Conservation (phyloP, 169 alveolate species). For the Besnoitia besnoiti region DNA sequence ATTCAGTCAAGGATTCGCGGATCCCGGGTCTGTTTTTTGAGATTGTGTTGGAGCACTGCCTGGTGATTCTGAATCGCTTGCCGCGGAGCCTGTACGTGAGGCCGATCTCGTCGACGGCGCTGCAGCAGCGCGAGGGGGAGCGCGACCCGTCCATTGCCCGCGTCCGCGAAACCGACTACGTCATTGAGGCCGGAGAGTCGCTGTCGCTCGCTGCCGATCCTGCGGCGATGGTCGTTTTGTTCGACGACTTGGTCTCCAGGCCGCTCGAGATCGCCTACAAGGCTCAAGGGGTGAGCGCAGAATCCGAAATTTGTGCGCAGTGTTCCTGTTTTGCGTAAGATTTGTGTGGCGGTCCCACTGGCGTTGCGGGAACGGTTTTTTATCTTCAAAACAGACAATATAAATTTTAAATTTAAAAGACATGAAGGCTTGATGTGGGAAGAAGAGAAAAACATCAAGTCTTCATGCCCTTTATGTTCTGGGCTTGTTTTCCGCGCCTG, state of each 20-base stretch:
- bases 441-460: background rate
- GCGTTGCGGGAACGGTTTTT: no score
- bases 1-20: background rate
- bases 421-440: background rate
- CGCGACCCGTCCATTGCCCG: background rate
- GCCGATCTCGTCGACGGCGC: conserved; percentile 17
- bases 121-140: background rate
- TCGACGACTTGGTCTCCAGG: conserved; percentile 22
- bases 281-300: conserved; percentile 44
- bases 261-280: conserved; percentile 41
- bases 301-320: no score
- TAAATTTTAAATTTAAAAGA: no score
- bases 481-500: no score
- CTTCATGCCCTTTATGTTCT: no score
- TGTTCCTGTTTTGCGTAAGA: no score
- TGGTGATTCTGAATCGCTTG: conserved; percentile 43
- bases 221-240: background rate
- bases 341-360: no score
- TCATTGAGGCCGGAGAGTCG: conserved; percentile 47
- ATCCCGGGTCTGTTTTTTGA: conserved; percentile 54
- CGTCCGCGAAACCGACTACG: background rate
- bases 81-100: conserved; percentile 49
- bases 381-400: no score
- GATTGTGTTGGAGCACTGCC: conserved; percentile 57
- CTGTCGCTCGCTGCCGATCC: conserved; percentile 55